Evolutionary conservation across 768 basidiomycete genomes (phyloP).

Genomic region (Solioccasus polychromus): DNA sequence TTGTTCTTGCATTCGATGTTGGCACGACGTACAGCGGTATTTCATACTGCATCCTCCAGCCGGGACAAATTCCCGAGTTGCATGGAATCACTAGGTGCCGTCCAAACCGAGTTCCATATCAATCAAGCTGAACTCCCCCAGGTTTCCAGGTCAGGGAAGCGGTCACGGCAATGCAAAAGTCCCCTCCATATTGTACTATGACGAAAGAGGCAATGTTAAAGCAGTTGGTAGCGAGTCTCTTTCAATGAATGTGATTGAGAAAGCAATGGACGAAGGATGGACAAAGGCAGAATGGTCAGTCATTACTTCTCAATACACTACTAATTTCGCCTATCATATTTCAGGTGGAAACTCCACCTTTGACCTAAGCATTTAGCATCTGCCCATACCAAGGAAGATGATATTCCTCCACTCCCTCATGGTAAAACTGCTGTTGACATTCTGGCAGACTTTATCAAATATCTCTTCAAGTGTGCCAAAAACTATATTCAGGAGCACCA

Average conservation of each 20-base stretch:
- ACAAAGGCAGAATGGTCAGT: conserved; percentile 18
- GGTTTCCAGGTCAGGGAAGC: conserved; percentile 39
- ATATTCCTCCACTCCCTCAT: conserved; percentile 30
- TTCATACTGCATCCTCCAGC: conserved; percentile 31
- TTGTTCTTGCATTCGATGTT: conserved; percentile 46
- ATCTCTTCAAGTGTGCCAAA: conserved; percentile 13
- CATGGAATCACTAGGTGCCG: conserved; percentile 9
- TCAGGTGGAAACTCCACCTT: conserved; percentile 28
- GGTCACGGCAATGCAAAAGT: conserved; percentile 42
- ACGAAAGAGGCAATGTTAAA: conserved; percentile 30
- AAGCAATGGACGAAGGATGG: conserved; percentile 31
- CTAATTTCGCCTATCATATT: background rate
- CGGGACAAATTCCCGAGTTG: conserved; percentile 10
- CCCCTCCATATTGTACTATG: conserved; percentile 44
- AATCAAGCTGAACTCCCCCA: conserved; percentile 17
- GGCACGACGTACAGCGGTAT: conserved; percentile 47
- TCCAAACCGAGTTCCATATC: background rate
- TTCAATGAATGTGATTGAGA: conserved; percentile 28
- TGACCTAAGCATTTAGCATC: conserved; percentile 13
- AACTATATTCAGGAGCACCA: conserved; percentile 17
- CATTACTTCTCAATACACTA: no score
- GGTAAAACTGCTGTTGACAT: conserved; percentile 17
- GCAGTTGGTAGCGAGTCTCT: conserved; percentile 41
- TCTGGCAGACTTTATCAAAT: conserved; percentile 24
- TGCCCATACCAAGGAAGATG: conserved; percentile 16